Conservation (phyloP, 1,139 yeast genomes). For the Pichia sp. region DNA sequence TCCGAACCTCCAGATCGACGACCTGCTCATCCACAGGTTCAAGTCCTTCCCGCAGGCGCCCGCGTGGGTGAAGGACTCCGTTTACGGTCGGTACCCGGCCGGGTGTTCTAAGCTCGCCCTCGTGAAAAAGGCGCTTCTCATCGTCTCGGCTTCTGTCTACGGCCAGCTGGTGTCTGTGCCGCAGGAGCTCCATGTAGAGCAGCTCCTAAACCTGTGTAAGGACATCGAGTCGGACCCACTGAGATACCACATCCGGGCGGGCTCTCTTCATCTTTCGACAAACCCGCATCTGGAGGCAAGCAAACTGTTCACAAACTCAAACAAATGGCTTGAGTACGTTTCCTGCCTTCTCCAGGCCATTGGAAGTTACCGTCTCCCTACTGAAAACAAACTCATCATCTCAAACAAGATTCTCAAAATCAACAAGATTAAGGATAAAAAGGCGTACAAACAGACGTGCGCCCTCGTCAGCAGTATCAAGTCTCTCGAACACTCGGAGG, state of each 20-base stretch:
- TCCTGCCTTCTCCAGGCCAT: constrained; percentile 35
- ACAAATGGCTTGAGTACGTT: constrained; percentile 35
- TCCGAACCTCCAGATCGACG: constrained; percentile 39
- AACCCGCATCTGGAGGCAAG: constrained; percentile 36
- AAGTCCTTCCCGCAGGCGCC: constrained; percentile 43
- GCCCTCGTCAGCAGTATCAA: constrained; percentile 14
- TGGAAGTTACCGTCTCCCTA: constrained; percentile 27
- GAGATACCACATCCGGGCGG: constrained; percentile 46
- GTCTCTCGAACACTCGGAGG: constrained; percentile 5
- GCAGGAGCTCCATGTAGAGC: constrained; percentile 30
- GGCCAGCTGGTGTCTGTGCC: constrained; percentile 33
- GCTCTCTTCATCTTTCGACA: constrained; percentile 38
- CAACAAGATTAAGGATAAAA: constrained; percentile 25
- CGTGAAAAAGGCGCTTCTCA: constrained; percentile 38
- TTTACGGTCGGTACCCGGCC: constrained; percentile 48
- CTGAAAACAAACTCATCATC: constrained; percentile 37
- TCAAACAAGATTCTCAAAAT: constrained; percentile 45
- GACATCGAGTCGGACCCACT: constrained; percentile 49
- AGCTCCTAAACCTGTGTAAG: constrained; percentile 43
- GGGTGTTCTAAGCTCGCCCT: constrained; percentile 51
- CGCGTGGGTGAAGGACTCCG: constrained; percentile 39
- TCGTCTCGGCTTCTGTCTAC: constrained; percentile 32
- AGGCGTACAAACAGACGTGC: constrained; percentile 10
- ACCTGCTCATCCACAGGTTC: constrained; percentile 35
- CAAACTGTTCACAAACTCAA: constrained; percentile 36